Conservation (phyloP, 2,329 filamentous ascomycete species). For the Aspergillus awamori region DNA sequence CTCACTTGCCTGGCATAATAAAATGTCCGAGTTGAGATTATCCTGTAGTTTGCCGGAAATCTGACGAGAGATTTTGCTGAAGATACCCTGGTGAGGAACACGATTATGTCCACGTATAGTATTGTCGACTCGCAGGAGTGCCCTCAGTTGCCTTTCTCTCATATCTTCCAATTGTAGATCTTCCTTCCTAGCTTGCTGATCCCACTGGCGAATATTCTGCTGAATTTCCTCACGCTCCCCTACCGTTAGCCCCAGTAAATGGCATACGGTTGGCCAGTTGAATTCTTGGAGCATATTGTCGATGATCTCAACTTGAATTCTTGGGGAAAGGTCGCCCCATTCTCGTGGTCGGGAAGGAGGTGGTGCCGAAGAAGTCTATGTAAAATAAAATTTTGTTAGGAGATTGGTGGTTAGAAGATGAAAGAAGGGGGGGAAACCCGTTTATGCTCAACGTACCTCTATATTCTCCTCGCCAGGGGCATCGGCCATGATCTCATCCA, state of each 20-base stretch:
- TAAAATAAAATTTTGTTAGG: too few relatives aligned
- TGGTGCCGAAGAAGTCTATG: background rate
- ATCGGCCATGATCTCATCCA: constrained; percentile 14
- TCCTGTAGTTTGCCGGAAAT: constrained; percentile 18
- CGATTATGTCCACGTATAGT: constrained; percentile 25
- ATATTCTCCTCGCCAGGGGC: background rate
- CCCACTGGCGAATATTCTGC: constrained; percentile 21
- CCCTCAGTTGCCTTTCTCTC: constrained; percentile 37
- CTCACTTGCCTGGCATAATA: constrained; percentile 35
- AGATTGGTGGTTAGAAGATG: too few relatives aligned
- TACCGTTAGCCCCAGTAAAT: constrained; percentile 29
- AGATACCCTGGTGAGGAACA: constrained; percentile 33
- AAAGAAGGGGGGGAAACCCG: too few relatives aligned
- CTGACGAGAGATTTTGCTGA: constrained; percentile 29
- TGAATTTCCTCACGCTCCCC: constrained; percentile 27
- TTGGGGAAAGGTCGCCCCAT: constrained; percentile 38
- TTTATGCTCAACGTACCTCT: constrained; percentile 11
- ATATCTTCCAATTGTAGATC: constrained; percentile 34
- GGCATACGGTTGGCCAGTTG: constrained; percentile 25
- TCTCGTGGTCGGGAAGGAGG: constrained; percentile 20
- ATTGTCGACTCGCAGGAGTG: constrained; percentile 38
- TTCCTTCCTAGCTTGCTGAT: constrained; percentile 34
- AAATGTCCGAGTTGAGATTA: constrained; percentile 24
- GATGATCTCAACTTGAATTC: constrained; percentile 41
- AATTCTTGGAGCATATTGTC: constrained; percentile 33